Evolutionary conservation across 345 rosid genomes (phyloP).

Genomic region (Eucalyptus sp.): DNA sequence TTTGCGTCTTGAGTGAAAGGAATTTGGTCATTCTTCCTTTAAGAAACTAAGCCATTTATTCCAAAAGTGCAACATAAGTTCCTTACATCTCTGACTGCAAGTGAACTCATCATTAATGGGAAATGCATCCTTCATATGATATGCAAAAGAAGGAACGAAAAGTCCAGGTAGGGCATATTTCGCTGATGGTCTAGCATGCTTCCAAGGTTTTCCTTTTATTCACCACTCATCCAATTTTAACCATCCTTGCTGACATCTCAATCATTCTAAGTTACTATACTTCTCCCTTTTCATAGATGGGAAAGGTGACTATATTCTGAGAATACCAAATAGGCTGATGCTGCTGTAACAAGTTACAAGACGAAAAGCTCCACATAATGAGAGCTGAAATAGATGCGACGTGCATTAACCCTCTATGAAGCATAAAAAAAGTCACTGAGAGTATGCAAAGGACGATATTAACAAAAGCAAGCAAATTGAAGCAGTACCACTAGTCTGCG

Average conservation of each 20-base stretch:
- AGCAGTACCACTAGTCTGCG: conserved; percentile 85
- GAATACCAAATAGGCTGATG: not conserved
- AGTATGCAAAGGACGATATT: not conserved
- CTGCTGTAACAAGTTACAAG: not conserved
- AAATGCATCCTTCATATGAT: not conserved
- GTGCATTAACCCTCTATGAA: not conserved
- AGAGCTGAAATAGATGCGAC: not conserved
- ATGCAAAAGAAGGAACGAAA: not conserved
- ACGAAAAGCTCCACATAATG: not conserved
- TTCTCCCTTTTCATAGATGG: not conserved
- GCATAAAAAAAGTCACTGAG: not conserved
- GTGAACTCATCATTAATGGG: not conserved
- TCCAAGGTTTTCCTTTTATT: not conserved
- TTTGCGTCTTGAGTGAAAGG: not conserved
- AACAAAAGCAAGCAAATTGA: not conserved
- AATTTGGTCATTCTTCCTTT: not conserved
- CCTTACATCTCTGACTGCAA: not conserved
- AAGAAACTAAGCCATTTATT: not conserved
- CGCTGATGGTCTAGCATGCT: not conserved
- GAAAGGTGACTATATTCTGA: not conserved
- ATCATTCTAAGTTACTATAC: not conserved
- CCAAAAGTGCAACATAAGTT: not conserved
- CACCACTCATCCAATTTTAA: not conserved
- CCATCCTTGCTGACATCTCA: not conserved
- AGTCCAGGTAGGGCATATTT: not conserved